Evolutionary conservation across 768 basidiomycete species (phyloP).

Genomic region (Tubosaeta brunneosetosa): DNA sequence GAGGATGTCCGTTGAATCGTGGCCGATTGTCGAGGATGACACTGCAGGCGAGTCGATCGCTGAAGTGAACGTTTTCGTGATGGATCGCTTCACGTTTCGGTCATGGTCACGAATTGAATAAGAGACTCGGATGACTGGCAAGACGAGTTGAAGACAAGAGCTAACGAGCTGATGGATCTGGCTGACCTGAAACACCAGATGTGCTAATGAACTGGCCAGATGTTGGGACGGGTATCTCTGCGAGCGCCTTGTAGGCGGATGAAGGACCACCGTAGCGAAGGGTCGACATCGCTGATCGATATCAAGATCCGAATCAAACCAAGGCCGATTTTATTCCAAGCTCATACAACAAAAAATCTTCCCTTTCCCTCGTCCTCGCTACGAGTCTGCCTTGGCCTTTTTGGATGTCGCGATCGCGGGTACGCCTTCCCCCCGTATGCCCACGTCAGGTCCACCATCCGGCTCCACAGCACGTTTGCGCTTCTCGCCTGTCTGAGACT

Average conservation of each 20-base stretch:
- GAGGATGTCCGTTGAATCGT: constrained; percentile 34
- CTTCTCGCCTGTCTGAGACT: constrained; percentile 61
- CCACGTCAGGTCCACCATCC: constrained; percentile 69
- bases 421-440: constrained; percentile 57
- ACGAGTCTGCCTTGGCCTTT: constrained; percentile 39
- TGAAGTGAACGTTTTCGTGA: constrained; percentile 37
- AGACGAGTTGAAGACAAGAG: too few species aligned
- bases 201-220: constrained; percentile 32
- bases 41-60: constrained; percentile 2
- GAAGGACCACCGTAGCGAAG: constrained; percentile 19
- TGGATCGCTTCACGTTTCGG: constrained; percentile 43
- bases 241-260: constrained; percentile 33
- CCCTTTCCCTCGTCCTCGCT: not conserved
- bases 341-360: not conserved
- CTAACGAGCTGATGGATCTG: not conserved
- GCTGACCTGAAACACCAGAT: constrained; percentile 15
- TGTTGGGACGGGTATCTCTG: constrained; percentile 37
- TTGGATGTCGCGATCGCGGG: constrained; percentile 42
- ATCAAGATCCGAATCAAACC: not conserved
- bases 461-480: constrained; percentile 74
- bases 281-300: constrained; percentile 11
- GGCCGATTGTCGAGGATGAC: constrained; percentile 10
- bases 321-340: not conserved
- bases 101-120: constrained; percentile 49
- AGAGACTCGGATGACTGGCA: constrained; percentile 39